Percentiles rank a stretch among this genome's conserved stretches.
Evolutionary conservation across 2,329 filamentous ascomycete genomes (phyloP).

Genomic region (Phialocephala sp.): DNA sequence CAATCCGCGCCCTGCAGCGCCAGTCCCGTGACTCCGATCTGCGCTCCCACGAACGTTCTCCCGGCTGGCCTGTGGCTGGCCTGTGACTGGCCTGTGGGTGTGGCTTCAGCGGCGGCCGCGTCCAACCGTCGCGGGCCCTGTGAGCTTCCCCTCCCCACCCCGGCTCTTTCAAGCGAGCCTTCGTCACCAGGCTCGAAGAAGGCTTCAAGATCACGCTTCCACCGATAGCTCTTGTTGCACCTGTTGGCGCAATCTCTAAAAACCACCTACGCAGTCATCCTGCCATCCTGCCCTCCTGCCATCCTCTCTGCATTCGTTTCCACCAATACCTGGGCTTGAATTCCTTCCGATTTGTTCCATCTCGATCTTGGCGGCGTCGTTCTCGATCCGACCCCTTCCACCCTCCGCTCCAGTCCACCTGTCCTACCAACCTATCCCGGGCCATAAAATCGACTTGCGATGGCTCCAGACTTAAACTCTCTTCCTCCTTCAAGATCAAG

Average conservation of each 20-base stretch:
- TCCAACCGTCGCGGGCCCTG: background rate
- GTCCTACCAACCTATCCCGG: conserved; percentile 15
- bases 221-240: background rate
- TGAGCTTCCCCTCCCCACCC: background rate
- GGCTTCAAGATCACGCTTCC: conserved; percentile 4
- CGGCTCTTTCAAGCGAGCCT: background rate
- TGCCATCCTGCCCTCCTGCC: background rate
- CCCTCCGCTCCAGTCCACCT: conserved; percentile 1
- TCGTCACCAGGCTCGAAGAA: conserved; percentile 3
- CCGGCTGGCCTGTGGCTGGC: background rate
- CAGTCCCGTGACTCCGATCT: background rate
- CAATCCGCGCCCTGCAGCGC: background rate
- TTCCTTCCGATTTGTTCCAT: conserved; percentile 22
- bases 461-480: conserved; percentile 62
- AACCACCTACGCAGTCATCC: background rate
- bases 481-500: conserved; percentile 54
- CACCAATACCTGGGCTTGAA: background rate
- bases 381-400: background rate
- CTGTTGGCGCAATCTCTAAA: background rate
- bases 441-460: conserved; percentile 27
- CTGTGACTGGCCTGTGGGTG: background rate
- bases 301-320: conserved; percentile 7
- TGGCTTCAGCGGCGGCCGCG: background rate
- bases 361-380: background rate
- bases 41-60: background rate